Conservation (phyloP, 2,329 filamentous ascomycete genomes). For the Pseudophaeomoniella oleicola region DNA sequence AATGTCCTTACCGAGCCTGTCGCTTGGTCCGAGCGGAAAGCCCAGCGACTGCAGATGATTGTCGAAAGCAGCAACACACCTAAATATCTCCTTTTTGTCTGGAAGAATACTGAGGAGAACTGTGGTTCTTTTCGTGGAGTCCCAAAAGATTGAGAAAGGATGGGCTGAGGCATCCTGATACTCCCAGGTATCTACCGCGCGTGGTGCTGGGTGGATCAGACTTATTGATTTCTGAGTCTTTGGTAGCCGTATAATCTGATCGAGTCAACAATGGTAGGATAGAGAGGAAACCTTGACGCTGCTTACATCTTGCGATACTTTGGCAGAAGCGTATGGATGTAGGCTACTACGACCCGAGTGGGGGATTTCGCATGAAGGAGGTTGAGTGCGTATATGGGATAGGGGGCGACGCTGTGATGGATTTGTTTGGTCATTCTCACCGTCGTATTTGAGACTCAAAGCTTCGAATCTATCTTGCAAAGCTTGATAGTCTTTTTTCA, state of each 20-base stretch:
- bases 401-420: no score
- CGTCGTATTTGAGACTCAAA: neutral
- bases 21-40: slow-evolving; percentile 2
- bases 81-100: slow-evolving; percentile 1
- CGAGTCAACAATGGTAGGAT: neutral
- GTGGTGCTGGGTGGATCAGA: slow-evolving; percentile 1
- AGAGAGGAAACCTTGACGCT: neutral
- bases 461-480: neutral
- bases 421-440: neutral
- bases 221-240: neutral
- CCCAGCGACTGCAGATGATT: neutral
- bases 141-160: slow-evolving; percentile 3
- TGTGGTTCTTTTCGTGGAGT: neutral
- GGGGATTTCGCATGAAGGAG: neutral
- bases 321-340: neutral
- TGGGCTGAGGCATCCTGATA: slow-evolving; percentile 3
- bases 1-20: neutral
- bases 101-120: slow-evolving; percentile 2
- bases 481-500: neutral
- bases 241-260: neutral
- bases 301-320: neutral
- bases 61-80: slow-evolving; percentile 1
- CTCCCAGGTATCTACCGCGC: neutral
- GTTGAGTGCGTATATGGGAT: neutral
- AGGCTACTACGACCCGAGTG: neutral